These are phyloP conservation scores for Rhizoctonia solani DNA, from an alignment of 1,284 basidiomycete species.

Conservation along the genomic window DNA sequence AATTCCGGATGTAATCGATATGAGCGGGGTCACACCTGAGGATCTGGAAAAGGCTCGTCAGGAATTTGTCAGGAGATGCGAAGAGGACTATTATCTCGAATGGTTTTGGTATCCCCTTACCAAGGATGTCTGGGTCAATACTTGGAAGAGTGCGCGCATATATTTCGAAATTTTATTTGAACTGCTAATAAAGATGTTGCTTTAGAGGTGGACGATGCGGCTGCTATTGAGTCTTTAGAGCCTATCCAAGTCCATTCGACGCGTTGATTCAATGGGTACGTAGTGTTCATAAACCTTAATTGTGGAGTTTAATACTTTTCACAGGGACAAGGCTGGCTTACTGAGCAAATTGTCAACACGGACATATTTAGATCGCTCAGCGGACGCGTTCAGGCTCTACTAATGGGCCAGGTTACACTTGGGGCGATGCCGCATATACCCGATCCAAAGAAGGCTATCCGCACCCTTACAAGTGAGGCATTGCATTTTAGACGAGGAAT, in stretches of 20 bases:
- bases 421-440: slow-evolving; percentile 34
- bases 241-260: slow-evolving; percentile 6
- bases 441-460: slow-evolving; percentile 16
- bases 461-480: slow-evolving; percentile 35
- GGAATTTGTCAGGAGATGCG: slow-evolving; percentile 36
- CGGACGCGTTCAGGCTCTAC: slow-evolving; percentile 5
- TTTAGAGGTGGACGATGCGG: not conserved
- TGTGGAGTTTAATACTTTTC: too few relatives aligned
- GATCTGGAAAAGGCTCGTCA: slow-evolving; percentile 33
- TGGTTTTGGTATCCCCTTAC: slow-evolving; percentile 40
- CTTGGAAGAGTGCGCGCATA: slow-evolving; percentile 32
- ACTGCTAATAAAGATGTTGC: not conserved
- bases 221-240: not conserved
- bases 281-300: too few relatives aligned
- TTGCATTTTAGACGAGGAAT: slow-evolving; percentile 38
- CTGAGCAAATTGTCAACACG: slow-evolving; percentile 8
- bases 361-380: not conserved
- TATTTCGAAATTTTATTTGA: not conserved
- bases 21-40: slow-evolving; percentile 27
- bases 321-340: slow-evolving; percentile 12
- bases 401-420: slow-evolving; percentile 12
- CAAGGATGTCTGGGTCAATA: slow-evolving; percentile 38
- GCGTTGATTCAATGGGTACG: slow-evolving; percentile 13
- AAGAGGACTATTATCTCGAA: slow-evolving; percentile 39
- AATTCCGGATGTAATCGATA: slow-evolving; percentile 4